phyloP scores from a whole-genome alignment of 257 asterid genomes.

The Solanum megistacrolobum region DNA sequence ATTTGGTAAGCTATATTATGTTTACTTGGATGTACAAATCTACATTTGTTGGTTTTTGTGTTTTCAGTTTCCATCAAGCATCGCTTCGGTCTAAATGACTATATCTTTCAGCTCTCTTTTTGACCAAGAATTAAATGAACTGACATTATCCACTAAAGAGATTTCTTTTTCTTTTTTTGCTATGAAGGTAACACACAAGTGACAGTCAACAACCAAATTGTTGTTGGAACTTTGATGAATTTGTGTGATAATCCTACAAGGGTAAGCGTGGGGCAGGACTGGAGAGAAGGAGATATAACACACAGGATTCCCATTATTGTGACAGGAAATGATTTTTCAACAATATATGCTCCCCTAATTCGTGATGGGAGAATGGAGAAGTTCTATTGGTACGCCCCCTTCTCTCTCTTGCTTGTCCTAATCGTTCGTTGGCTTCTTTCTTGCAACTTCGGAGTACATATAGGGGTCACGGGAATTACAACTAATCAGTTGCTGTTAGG shows the following conservation, averaged over 20 bases:
- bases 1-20: conserved; percentile 53
- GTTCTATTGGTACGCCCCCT: conserved; percentile 58
- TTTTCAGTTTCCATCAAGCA: not conserved
- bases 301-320: conserved; percentile 75
- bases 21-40: not conserved
- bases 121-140: not conserved
- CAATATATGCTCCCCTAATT: conserved; percentile 74
- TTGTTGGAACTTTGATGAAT: conserved; percentile 87
- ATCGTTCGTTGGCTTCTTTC: not conserved
- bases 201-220: conserved; percentile 96
- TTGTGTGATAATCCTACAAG: conserved; percentile 84
- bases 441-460: not conserved
- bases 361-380: conserved; percentile 99
- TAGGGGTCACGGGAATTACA: not conserved
- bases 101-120: not conserved
- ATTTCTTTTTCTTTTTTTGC: conserved; percentile 5
- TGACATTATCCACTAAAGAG: conserved; percentile 3
- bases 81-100: not conserved
- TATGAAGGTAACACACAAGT: conserved; percentile 68
- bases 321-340: conserved; percentile 84
- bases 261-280: conserved; percentile 86
- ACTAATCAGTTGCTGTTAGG: not conserved
- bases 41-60: not conserved
- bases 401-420: not conserved
- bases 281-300: conserved; percentile 73